Evolutionary conservation across 306 rosid genomes (phyloP).

Genomic region (Cucurbita moschata): DNA sequence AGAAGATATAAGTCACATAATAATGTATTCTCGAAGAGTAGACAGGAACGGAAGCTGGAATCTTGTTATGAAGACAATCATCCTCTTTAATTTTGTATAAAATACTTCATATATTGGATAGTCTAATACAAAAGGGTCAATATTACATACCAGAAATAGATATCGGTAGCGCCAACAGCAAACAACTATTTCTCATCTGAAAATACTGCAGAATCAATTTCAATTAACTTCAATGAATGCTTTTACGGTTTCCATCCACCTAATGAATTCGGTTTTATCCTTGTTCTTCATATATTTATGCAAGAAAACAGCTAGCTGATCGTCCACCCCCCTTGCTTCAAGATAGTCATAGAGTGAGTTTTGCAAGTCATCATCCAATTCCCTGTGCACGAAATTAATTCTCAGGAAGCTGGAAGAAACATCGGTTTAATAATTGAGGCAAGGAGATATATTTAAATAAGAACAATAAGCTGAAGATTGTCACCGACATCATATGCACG

Average conservation of each 20-base stretch:
- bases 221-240: conserved; percentile 50
- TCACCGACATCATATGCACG: conserved; percentile 1
- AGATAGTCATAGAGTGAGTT: conserved; percentile 56
- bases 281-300: conserved; percentile 63
- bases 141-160: not conserved
- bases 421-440: not conserved
- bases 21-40: not conserved
- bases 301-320: conserved; percentile 55
- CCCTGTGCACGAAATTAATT: conserved; percentile 36
- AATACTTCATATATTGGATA: not conserved
- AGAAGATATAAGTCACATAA: too few relatives aligned
- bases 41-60: not conserved
- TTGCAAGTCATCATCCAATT: conserved; percentile 74
- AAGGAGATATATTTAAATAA: not conserved
- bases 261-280: conserved; percentile 53
- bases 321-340: conserved; percentile 62
- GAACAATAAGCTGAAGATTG: not conserved
- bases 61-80: not conserved
- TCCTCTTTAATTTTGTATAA: not conserved
- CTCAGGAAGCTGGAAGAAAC: not conserved
- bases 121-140: not conserved
- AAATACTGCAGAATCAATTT: conserved; percentile 10
- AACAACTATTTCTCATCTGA: not conserved
- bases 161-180: not conserved
- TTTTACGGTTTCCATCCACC: conserved; percentile 68